Evolutionary conservation across 768 basidiomycete genomes (phyloP).

Genomic region (Amanita exitialis): DNA sequence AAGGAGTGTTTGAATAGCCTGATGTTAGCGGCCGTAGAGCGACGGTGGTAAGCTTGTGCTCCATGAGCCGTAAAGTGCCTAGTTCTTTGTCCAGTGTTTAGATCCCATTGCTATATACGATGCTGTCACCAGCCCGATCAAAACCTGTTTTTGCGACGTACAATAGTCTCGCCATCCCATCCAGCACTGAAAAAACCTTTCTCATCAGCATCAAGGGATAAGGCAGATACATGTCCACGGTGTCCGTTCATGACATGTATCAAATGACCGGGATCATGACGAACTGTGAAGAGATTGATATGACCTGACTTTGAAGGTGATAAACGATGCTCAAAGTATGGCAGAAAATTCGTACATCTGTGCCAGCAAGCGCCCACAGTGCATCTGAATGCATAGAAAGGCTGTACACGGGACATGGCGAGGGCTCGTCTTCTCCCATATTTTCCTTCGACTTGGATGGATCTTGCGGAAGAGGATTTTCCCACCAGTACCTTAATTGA

Average conservation of each 20-base stretch:
- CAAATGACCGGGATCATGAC: constrained; percentile 82
- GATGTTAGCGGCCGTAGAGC: constrained; percentile 59
- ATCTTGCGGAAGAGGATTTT: constrained; percentile 43
- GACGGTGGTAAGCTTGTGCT: constrained; percentile 74
- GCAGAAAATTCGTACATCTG: constrained; percentile 47
- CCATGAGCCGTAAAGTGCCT: constrained; percentile 76
- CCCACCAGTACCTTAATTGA: constrained; percentile 87
- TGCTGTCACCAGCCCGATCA: background rate
- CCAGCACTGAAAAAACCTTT: constrained; percentile 83
- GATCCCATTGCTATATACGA: constrained; percentile 83
- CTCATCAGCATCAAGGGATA: constrained; percentile 74
- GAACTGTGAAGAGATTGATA: constrained; percentile 87
- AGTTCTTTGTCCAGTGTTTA: constrained; percentile 77
- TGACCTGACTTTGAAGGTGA: constrained; percentile 54
- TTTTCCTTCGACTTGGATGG: constrained; percentile 17
- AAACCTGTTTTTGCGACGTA: constrained; percentile 28
- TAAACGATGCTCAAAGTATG: constrained; percentile 10
- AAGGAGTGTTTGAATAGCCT: constrained; percentile 19
- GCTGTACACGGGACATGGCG: constrained; percentile 75
- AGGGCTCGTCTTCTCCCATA: constrained; percentile 36
- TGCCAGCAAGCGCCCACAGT: constrained; percentile 85
- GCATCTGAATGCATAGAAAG: constrained; percentile 89
- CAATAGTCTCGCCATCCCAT: constrained; percentile 88
- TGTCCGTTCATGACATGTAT: constrained; percentile 70
- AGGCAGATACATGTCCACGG: constrained; percentile 73